Evolutionary conservation across 1,139 yeast species (phyloP), one percentile per base, ranked within the genome.

Genomic region (Geotrichum cucujoidarum): DNA sequence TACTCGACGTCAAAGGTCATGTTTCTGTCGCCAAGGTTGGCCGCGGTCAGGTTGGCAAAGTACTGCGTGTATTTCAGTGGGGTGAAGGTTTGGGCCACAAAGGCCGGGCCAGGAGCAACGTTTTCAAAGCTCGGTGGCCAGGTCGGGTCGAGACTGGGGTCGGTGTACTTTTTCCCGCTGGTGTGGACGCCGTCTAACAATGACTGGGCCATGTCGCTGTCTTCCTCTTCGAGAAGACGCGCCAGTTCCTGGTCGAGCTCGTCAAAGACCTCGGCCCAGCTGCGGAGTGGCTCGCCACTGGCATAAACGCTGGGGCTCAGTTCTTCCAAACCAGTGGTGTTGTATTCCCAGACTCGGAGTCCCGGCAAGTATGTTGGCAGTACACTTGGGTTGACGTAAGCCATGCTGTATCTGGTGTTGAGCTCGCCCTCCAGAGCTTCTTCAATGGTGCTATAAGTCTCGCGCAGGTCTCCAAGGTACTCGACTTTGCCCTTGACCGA

Each of bases 281-380:
- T 27, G 10, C 35, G 32, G 6, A 39, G 43, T 49, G 57, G 33
- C 57, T 31, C 52, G 59, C 40, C 52, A 53, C 47, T 55, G 54
- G 33, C 44, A 31, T 47, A 52, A 17, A 4, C 48, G 2, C 4
- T 44, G 16, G 25, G 48, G 43, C 37, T 53, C 45, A 8, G 51
- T 4, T 61, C 57, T 5, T 64, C 69, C 40, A 81, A 59, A 1
- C 73, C 82, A 0, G 87, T 76, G 41, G 77, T 76, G 60, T 87
- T 86, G 62, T 87, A 87, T 61, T 87, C 95, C 92, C 94, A 87
- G 1, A 87, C 81, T 53, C 95, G 70, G 50, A 87, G 62, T 1
- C 90, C 87, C 2, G 95, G 90, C 57, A 84, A 84, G 66, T 81
- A 87, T 0, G 95, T 87, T 1, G 95, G 95, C 4, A 87, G 78